A percentile compares a stretch with the other conserved stretches of the same genome.
Conservation (phyloP, 306 rosid species). For the Morella rubra region DNA sequence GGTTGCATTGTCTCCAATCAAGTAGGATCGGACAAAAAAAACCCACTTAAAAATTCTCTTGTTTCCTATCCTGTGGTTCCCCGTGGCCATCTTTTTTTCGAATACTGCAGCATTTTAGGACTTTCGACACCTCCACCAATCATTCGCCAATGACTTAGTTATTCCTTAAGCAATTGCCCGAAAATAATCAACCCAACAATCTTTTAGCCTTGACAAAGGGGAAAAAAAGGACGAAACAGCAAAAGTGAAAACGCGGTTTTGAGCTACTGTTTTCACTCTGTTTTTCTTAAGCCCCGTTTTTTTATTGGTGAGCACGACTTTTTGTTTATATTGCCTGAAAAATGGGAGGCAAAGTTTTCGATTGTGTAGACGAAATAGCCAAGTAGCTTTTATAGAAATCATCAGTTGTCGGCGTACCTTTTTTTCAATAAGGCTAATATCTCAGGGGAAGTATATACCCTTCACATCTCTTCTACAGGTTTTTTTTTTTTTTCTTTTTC, state of each 20-base stretch:
- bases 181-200: constrained; percentile 10
- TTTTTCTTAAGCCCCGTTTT: background rate
- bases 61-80: constrained; percentile 3
- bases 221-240: constrained; percentile 8
- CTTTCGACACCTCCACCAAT: constrained; percentile 8
- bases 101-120: constrained; percentile 8
- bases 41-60: constrained; percentile 19
- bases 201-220: constrained; percentile 8
- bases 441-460: background rate
- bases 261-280: background rate
- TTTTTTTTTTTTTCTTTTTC: background rate
- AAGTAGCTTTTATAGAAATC: constrained; percentile 5
- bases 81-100: background rate
- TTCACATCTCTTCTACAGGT: constrained; percentile 9
- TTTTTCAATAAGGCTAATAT: background rate
- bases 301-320: background rate
- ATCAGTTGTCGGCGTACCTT: constrained; percentile 10
- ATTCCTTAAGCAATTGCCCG: constrained; percentile 4
- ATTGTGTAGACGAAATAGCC: background rate
- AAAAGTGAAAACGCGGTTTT: constrained; percentile 27
- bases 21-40: constrained; percentile 15
- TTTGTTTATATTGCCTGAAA: constrained; percentile 13
- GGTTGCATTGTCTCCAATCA: constrained; percentile 39
- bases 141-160: constrained; percentile 11
- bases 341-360: constrained; percentile 20